Base-by-base conservation (phyloP, 768 basidiomycete genomes). In the Collybia mongolica region DNA sequence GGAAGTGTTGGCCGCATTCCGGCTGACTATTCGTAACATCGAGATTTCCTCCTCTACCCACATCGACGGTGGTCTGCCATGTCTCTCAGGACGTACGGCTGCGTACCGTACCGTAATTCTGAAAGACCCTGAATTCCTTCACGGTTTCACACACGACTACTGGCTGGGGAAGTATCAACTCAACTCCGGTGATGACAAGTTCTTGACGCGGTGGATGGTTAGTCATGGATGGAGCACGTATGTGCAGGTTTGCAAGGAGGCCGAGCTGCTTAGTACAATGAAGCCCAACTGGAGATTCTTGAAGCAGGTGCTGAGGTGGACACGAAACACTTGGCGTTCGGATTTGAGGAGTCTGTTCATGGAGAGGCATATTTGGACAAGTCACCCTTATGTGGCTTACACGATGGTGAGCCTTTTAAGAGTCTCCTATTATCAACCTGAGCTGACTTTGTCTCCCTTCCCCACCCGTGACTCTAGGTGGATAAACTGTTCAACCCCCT, bases 261-360 rank as follows among this genome's bases (percentile, higher is more conserved):
- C 84, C 12, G 93, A 95, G 69, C 72, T 95, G 12, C 72, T 93
- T 53, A 88, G 85, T 64, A 95, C 93, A 45, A 98, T 95, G 93
- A 96, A 96, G 69, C 92, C 92, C 22, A 91, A 96, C 70, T 96
- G 93, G 93, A 79, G 90, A 46, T 96, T 96, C 73, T 71, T 95
- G 68, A 93, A 94, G 72, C 94, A 96, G 65, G 93, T 95, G 11
- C 69, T 96, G 46, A 74, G 93, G 54, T 95, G 93, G 93, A 96
- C 93, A 14, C 72, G 93, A 54, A 96, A 96, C 72, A 96, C 93
- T 2, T 96, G 94, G 93, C 74, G 93, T 45, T 90, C 87, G 1
- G 93, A 96, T 76, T 62, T 95, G 56, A 77, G 94, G 46, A 89
- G 87, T 59, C 73, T 96, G 49, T 96, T 95, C 66, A 94, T 81